Conservation (phyloP, 164 flowering plant species). For the Dillenia turbinata region DNA sequence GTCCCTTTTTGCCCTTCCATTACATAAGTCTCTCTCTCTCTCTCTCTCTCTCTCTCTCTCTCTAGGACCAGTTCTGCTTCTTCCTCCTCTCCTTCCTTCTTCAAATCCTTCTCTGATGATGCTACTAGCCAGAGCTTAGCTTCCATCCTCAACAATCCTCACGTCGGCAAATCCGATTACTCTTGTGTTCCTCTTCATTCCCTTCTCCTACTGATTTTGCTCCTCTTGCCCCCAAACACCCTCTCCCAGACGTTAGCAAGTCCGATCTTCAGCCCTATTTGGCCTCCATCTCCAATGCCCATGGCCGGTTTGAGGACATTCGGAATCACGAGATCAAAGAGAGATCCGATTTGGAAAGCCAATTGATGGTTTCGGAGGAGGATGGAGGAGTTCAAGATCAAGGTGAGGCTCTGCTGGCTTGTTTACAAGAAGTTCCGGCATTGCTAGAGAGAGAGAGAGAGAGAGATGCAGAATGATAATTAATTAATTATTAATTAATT, state of each 20-base stretch:
- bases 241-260: conserved; percentile 45
- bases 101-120: conserved; percentile 13
- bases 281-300: conserved; percentile 47
- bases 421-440: conserved; percentile 85
- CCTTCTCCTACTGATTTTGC: conserved; percentile 43
- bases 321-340: conserved; percentile 53
- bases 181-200: conserved; percentile 30
- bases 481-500: no score
- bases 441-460: conserved; percentile 7
- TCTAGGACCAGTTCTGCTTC: conserved; percentile 19
- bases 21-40: not conserved
- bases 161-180: conserved; percentile 39
- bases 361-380: not conserved
- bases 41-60: conserved; percentile 2
- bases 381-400: conserved; percentile 27
- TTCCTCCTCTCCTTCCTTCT: conserved; percentile 5
- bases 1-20: no score
- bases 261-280: conserved; percentile 66
- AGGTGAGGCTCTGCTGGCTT: conserved; percentile 87
- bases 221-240: conserved; percentile 26
- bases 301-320: conserved; percentile 71
- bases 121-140: conserved; percentile 63
- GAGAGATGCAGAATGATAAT: no score
- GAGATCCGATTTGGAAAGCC: conserved; percentile 22
- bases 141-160: conserved; percentile 93